Evolutionary conservation across 805 yeast species (phyloP).

Genomic region (Metschnikowia aberdeeniae): DNA sequence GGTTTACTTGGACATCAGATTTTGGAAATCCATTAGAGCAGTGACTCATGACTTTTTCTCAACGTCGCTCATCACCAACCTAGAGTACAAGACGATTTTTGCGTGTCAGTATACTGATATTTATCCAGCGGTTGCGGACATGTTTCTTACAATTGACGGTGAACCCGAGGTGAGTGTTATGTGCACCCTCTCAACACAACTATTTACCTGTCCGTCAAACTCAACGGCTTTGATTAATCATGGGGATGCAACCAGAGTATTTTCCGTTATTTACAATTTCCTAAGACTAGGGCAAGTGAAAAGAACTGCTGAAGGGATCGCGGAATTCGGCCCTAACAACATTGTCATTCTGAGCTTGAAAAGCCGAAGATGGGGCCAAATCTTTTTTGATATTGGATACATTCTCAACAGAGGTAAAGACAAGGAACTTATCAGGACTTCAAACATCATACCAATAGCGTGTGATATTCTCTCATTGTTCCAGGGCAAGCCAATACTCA

Average conservation of each 20-base stretch:
- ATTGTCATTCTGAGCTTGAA: conserved; percentile 39
- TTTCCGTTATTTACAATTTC: conserved; percentile 61
- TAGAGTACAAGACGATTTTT: conserved; percentile 51
- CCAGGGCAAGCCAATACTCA: conserved; percentile 73
- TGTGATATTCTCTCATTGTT: conserved; percentile 64
- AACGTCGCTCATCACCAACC: conserved; percentile 58
- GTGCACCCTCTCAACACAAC: conserved; percentile 72
- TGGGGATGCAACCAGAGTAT: conserved; percentile 59
- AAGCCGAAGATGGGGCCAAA: conserved; percentile 72
- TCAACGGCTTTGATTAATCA: conserved; percentile 59
- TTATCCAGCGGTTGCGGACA: conserved; percentile 69
- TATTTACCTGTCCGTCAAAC: conserved; percentile 85
- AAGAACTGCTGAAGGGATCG: conserved; percentile 22
- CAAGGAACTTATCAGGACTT: conserved; percentile 43
- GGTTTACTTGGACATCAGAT: conserved; percentile 62
- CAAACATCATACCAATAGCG: conserved; percentile 50
- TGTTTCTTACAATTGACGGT: conserved; percentile 69
- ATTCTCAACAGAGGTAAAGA: conserved; percentile 66
- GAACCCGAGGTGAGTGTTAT: conserved; percentile 83
- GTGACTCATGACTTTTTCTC: conserved; percentile 62
- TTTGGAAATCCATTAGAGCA: conserved; percentile 62
- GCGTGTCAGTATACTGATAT: conserved; percentile 80
- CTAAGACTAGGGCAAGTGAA: conserved; percentile 51
- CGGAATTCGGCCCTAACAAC: conserved; percentile 26
- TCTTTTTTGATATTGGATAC: conserved; percentile 75